Conservation (phyloP, 2,329 filamentous ascomycete genomes). For the Stachybotrys echinatus region DNA sequence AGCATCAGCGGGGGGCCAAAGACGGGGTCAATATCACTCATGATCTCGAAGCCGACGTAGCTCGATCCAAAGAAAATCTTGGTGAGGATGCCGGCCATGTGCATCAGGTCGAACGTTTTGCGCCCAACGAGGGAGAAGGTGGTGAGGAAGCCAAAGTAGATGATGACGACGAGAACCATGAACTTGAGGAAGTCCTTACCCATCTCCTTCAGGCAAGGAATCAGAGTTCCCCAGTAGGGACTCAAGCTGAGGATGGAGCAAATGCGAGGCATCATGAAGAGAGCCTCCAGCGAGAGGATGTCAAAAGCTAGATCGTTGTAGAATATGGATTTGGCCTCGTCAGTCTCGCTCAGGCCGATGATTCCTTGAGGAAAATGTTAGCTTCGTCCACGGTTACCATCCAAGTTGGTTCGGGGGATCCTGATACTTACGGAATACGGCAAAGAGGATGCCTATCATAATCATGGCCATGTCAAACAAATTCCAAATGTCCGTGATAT, state of each 20-base stretch:
- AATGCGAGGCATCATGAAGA: conserved; percentile 85
- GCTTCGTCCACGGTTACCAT: not conserved
- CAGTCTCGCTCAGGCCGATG: conserved; percentile 39
- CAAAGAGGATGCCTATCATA: conserved; percentile 64
- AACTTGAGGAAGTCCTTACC: conserved; percentile 89
- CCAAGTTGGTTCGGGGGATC: not conserved
- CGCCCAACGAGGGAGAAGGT: conserved; percentile 78
- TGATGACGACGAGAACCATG: conserved; percentile 69
- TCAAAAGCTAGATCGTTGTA: conserved; percentile 82
- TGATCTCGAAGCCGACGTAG: conserved; percentile 67
- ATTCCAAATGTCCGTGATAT: conserved; percentile 79
- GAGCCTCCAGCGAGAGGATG: conserved; percentile 79
- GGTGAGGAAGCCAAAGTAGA: conserved; percentile 85
- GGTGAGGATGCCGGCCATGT: conserved; percentile 72
- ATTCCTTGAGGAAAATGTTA: conserved; percentile 21
- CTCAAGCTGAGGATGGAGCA: conserved; percentile 83
- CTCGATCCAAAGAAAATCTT: conserved; percentile 78
- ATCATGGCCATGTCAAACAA: conserved; percentile 72
- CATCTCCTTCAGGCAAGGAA: conserved; percentile 92
- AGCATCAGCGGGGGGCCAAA: conserved; percentile 61
- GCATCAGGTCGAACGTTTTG: conserved; percentile 55
- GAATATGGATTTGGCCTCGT: too few relatives aligned
- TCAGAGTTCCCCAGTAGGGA: conserved; percentile 84
- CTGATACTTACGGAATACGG: conserved; percentile 58
- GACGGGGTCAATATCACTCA: conserved; percentile 53